phyloP scores from a whole-genome alignment of 75 land plant genomes.

The Chamaecyparis obtusa region DNA sequence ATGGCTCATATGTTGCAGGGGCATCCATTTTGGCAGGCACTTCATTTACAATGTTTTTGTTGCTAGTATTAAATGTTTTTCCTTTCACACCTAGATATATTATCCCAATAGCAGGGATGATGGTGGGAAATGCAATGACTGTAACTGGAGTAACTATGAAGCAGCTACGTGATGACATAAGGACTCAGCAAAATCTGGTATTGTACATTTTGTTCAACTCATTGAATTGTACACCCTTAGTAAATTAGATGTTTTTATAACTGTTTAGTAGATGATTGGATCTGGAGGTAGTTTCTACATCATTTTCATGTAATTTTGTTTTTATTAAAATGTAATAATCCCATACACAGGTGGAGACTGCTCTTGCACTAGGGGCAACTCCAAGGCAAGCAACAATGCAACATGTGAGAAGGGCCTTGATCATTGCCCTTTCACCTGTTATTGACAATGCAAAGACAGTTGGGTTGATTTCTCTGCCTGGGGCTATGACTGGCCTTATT shows the following conservation, averaged over 20 bases:
- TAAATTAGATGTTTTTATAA: not conserved
- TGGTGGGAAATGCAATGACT: slow-evolving; percentile 97
- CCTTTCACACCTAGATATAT: slow-evolving; percentile 91
- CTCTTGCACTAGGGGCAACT: slow-evolving; percentile 91
- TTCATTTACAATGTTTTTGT: slow-evolving; percentile 67
- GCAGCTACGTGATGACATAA: slow-evolving; percentile 81
- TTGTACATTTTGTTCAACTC: not conserved
- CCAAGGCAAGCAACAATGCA: slow-evolving; percentile 79
- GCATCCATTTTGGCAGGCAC: slow-evolving; percentile 79
- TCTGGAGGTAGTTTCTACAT: not conserved
- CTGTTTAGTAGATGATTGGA: not conserved
- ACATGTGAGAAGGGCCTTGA: slow-evolving; percentile 77
- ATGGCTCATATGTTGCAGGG: slow-evolving; percentile 72
- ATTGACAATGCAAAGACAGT: slow-evolving; percentile 94
- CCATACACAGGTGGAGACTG: slow-evolving; percentile 77
- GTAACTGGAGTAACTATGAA: slow-evolving; percentile 96
- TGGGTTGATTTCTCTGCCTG: slow-evolving; percentile 87
- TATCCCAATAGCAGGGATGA: slow-evolving; percentile 93
- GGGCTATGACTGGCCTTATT: slow-evolving; percentile 95
- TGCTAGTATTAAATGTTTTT: slow-evolving; percentile 70
- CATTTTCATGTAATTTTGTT: not conserved
- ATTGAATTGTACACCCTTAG: not conserved
- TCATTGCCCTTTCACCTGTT: slow-evolving; percentile 77
- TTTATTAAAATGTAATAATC: not conserved
- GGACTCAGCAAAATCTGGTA: slow-evolving; percentile 67